Evolutionary conservation across 352 stramenopile genomes (phyloP), one percentile per base, ranked within the genome.

Genomic region (Pythium graminicola): DNA sequence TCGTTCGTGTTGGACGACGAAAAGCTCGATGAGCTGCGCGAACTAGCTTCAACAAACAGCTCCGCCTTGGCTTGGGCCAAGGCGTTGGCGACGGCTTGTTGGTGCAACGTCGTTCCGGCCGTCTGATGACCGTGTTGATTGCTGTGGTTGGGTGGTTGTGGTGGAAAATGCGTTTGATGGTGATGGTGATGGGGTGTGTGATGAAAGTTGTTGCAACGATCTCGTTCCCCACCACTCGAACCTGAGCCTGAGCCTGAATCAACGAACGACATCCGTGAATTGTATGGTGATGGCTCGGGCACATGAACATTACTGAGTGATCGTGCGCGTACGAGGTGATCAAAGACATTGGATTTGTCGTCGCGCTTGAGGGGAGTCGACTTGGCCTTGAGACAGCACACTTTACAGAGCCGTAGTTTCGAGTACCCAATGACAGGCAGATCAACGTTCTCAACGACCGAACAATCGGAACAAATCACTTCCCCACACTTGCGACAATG

Each of bases 401-500:
- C 76, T 51, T 91, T 91, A 65, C 81, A 91, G 5, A 91, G 70
- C 31, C 81, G 73, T 44, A 91, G 50, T 63, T 91, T 91, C 28
- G 78, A 85, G 57, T 72, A 73, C 17, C 81, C 81, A 53, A 91
- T 82, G n/a, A 81, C 76, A 13, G 77, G 76, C 38, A 89, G 48
- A 43, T 86, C 76, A 42, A 89, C 70, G 17, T 65, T 73, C 58
- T 88, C 77, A 24, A 89, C 70, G 2, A 76, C 69, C 17, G 76
- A 89, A 60, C 81, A 91, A 52, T 91, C 81, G 3, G 75, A 86
- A 70, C 81, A 91, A 35, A 89, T 76, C 11, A 91, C 68, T 53
- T 91, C 80, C 33, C 80, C 80, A 40, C 80, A 91, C 52, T 81
- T 83, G 64, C 80, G 80, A 60, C 80, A 91, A 62, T 91, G 80